These are phyloP conservation scores for Apiotrichum akiyoshidainum DNA, from an alignment of 1,284 basidiomycete species.

Conservation along the genomic window DNA sequence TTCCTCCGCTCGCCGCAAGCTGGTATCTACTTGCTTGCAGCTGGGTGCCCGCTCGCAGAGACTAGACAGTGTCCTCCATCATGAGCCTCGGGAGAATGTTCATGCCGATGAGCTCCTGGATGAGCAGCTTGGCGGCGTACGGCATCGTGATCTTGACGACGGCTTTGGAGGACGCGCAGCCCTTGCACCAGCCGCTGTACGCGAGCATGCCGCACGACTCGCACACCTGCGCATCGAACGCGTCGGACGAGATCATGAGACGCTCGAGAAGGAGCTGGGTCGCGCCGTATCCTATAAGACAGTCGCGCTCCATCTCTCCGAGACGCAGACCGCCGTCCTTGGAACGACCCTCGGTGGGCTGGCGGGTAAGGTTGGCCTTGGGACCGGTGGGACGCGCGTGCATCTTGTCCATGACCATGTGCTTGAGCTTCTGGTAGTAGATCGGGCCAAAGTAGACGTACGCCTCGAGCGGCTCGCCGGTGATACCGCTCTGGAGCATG, in stretches of 20 bases:
- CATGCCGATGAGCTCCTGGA: slow-evolving; percentile 98
- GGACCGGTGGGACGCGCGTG: slow-evolving; percentile 96
- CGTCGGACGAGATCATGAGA: slow-evolving; percentile 96
- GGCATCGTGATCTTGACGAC: slow-evolving; percentile 97
- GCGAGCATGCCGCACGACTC: slow-evolving; percentile 93
- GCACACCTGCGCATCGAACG: slow-evolving; percentile 96
- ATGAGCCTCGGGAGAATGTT: slow-evolving; percentile 83
- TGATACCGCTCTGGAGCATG: slow-evolving; percentile 96
- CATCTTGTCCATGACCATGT: slow-evolving; percentile 99
- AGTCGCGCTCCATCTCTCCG: slow-evolving; percentile 99
- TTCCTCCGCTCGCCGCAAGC: too few species aligned
- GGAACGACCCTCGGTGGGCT: slow-evolving; percentile 97
- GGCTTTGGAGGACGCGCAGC: slow-evolving; percentile 93
- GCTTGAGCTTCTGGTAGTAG: slow-evolving; percentile 79
- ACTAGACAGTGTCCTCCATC: slow-evolving; percentile 58
- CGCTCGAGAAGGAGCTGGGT: slow-evolving; percentile 93
- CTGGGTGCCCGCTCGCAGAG: too few species aligned
- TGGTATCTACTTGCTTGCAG: too few species aligned
- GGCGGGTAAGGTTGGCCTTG: slow-evolving; percentile 90
- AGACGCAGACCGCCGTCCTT: slow-evolving; percentile 94
- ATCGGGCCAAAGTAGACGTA: slow-evolving; percentile 99
- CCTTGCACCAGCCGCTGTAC: slow-evolving; percentile 87
- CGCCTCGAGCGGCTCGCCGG: slow-evolving; percentile 90
- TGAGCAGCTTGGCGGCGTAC: slow-evolving; percentile 93
- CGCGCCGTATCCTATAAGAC: slow-evolving; percentile 87